Evolutionary conservation across 2,329 filamentous ascomycete genomes (phyloP).

Genomic region (Claviceps humidiphila): DNA sequence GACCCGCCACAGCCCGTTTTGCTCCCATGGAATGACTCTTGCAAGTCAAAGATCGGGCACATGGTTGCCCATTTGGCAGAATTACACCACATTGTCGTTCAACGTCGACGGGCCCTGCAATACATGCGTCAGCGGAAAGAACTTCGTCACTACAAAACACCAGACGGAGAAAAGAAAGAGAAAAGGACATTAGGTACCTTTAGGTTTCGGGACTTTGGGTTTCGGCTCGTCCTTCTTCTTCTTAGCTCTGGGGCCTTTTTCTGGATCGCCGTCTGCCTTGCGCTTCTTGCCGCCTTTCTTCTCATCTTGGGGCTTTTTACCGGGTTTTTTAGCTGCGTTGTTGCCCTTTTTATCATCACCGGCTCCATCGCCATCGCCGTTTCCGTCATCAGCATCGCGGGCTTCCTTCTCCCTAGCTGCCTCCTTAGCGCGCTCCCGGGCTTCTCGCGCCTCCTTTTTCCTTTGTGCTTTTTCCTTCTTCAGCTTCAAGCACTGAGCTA

Average conservation of each 20-base stretch:
- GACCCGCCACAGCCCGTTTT: slow-evolving; percentile 75
- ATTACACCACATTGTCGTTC: slow-evolving; percentile 87
- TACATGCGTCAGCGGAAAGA: not conserved
- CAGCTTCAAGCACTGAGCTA: slow-evolving; percentile 68
- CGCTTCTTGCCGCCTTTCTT: slow-evolving; percentile 59
- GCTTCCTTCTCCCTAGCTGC: slow-evolving; percentile 44
- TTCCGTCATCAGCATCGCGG: slow-evolving; percentile 35
- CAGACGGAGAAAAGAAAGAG: not conserved
- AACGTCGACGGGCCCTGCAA: slow-evolving; percentile 69
- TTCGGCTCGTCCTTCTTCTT: slow-evolving; percentile 94
- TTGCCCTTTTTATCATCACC: slow-evolving; percentile 32
- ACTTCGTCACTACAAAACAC: not conserved
- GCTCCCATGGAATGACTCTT: slow-evolving; percentile 94
- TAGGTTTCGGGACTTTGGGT: slow-evolving; percentile 69
- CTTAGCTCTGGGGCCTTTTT: slow-evolving; percentile 75
- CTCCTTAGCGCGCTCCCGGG: slow-evolving; percentile 51
- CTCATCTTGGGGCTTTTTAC: slow-evolving; percentile 54
- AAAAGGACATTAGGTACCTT: slow-evolving; percentile 36
- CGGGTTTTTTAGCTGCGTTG: slow-evolving; percentile 44
- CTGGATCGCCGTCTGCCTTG: slow-evolving; percentile 62
- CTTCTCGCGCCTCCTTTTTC: slow-evolving; percentile 63
- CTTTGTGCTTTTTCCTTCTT: slow-evolving; percentile 72
- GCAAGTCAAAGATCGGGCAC: slow-evolving; percentile 79
- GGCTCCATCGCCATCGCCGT: slow-evolving; percentile 33
- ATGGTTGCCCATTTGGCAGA: slow-evolving; percentile 72